Evolutionary conservation across 2,329 filamentous ascomycete genomes (phyloP), one percentile per base, ranked within the genome.

Genomic region (Epichloe brachyelytri): DNA sequence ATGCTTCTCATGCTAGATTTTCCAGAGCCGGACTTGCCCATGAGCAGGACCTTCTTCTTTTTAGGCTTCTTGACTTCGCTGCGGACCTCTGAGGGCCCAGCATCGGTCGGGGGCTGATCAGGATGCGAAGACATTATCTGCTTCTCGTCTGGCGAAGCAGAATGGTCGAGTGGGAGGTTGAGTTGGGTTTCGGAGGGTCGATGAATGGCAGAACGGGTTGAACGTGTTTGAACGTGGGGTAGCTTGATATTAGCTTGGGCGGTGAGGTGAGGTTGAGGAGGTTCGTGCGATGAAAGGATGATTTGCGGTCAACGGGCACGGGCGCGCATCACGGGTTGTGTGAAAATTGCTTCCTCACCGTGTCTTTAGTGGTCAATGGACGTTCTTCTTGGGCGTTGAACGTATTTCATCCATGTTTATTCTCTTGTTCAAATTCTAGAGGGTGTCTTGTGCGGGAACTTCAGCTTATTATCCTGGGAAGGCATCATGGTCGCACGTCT

Each of bases 1-100:
- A 98, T 97, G 63, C 86, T 93, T 57, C 93, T 81, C 93, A 98
- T 98, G 51, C 89, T 96, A 41, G 90, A 96, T 71, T 98, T 98
- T 51, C 93, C 93, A 0, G 91, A 95, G 50, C 93, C 93, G 56
- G 88, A 95, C 74, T 96, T 96, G 60, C 93, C 93, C 93, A 90
- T 90, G 55, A 90, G 73, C 47, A 90, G 74, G 48, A 90, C 86
- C 77, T 90, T 90, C 73, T 87, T 88, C 77, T 90, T 90, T 90
- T 88, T 87, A 61, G 79, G 78, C 59, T 83, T 84, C 69, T 79
- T 80, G 57, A 80, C 70, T 64, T 79, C 76, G 57, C 61, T 71
- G 54, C 70, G 67, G 48, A 71, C 55, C 49, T 72, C 71, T 49
- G 60, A 43, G 34, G 43, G 20, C 14, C 33, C 54, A n/a, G 48